Base-by-base conservation (phyloP, 805 yeast species). In the Candida nemodendra region DNA sequence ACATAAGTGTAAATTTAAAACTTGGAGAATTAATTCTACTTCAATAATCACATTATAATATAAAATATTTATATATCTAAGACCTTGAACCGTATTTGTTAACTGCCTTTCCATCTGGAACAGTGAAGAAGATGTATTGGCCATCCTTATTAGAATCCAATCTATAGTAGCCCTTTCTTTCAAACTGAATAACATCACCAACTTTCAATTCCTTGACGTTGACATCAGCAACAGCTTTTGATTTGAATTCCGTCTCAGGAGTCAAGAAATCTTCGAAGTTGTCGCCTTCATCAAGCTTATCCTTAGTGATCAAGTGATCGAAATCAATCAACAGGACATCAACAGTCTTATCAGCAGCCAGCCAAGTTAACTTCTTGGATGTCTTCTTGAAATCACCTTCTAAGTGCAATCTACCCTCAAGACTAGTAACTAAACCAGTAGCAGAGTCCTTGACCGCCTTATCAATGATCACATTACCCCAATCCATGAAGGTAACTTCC, bases 371-470 rank as follows among this genome's bases (percentile, higher is more conserved):
- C 66, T 91, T 91, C 79, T 88, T 88, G 51, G 87, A 86, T 36
- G 98, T 91, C 71, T 89, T 91, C 68, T 85, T 84, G 87, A 90
- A 91, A 64, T 91, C 98, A 68, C 98, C 98, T 50, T 86, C 96
- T 58, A 91, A 75, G 64, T 91, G 84, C 54, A 91, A 72, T 53
- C 79, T 82, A 39, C 88, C 96, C 37, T 78, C 83, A 45, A 91
- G 69, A 3, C 81, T 69, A 32, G 70, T 71, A 39, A 84, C 84
- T 26, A 69, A 47, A 34, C 64, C 69, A 30, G 61, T 62, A 32
- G 65, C 75, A 42, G 76, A 84, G 47, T 78, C 80, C 61, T 76
- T 81, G 60, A 66, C 67, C 57, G 90, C 75, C 61, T 78, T 78
- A 49, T 83, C 76, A 49, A 90, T 69, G 50, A 91, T 84, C 41